Base-by-base conservation (phyloP, 2,329 filamentous ascomycete species). In the Boeremia exigua region DNA sequence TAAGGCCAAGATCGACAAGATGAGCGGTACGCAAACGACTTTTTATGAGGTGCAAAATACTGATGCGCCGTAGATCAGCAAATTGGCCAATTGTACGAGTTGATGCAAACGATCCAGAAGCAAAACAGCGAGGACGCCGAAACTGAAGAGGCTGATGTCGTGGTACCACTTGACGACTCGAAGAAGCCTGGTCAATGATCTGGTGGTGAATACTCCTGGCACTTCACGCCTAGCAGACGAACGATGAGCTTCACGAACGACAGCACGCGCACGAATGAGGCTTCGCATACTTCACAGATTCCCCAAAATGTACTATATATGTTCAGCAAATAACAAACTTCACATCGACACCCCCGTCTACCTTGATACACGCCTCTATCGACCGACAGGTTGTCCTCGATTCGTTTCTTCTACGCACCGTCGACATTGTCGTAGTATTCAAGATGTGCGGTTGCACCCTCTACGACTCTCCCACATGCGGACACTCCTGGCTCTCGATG, bases 31-130 rank as follows among this genome's bases (percentile, higher is more conserved):
- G 87, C 80, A 15, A 19, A 15, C 4, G 9, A 17, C 0, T 10
- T 7, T n/a, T 2, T 19, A 12, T 3, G 11, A n/a, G 8, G 9
- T 8, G 29, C 27, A 11, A 3, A 5, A 25, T 37, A 27, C 58
- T 64, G 23, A 63, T 14, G 25, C 23, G 38, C 34, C 40, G 14
- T 60, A 96, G 92, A 98, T 73, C 90, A 98, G 74, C 95, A 99
- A 78, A 81, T 98, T 48, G 91, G 88, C 1, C 95, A 99, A 76
- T 79, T 99, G 65, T 97, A 97, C 72, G 94, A 98, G 73, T 81
- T 99, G 53, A 96, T 97, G 92, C 85, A 90, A 74, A 86, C 91
- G 2, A 96, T 96, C 49, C 79, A 81, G 55, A 82, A 82, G 63
- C 77, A 79, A 58, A 81, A 80, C 10, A 67, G 78, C 19, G 77